Base-by-base conservation (phyloP, 129 eudicot species). In the Rutidosis leptorrhynchoides region DNA sequence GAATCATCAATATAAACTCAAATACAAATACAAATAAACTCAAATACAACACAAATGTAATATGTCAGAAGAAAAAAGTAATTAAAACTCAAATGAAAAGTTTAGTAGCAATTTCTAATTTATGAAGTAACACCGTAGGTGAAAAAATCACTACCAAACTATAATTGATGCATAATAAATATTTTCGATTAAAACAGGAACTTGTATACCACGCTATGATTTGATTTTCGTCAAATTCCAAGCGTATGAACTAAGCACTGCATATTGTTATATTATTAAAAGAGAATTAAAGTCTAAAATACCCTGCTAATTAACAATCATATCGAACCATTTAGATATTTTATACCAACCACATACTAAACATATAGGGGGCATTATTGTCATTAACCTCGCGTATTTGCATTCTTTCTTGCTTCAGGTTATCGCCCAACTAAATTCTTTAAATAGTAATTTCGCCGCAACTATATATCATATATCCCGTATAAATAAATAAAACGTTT, bases 241-340 rank as follows among this genome's bases (percentile, higher is more conserved):
- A 55, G 72, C 62, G 66, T 63, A 25, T 43, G 71, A 63, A 63
- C 28, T 21, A 74, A 40, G 67, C 60, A 62, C 70, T 16, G 20
- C 20, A 9, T 30, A 26, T 59, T 58, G 20, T 46, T 7, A 9
- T 30, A 26, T 59, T 58, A 26, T 46, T 7, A 21, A 23, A 11
- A 5, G 3, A n/a, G n/a, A 27, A 9, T 42, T 58, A 51, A 75
- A 11, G 63, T 58, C 74, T 15, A 54, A 9, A 48, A 60, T 68
- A 67, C 57, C 58, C 69, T 54, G 25, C 45, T 48, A 48, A 6
- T 59, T 58, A 28, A 26, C 25, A 20, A 11, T 73, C 43, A 52
- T 21, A 62, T 63, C 7, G 7, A 27, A 10, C 22, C 49, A 56
- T 54, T 48, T 15, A 4, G 8, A 2, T 4, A 15, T 46, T 3